Evolutionary conservation across 2,329 filamentous ascomycete genomes (phyloP), one percentile per base, ranked within the genome.

Genomic region (Pseudofabraea citricarpa): DNA sequence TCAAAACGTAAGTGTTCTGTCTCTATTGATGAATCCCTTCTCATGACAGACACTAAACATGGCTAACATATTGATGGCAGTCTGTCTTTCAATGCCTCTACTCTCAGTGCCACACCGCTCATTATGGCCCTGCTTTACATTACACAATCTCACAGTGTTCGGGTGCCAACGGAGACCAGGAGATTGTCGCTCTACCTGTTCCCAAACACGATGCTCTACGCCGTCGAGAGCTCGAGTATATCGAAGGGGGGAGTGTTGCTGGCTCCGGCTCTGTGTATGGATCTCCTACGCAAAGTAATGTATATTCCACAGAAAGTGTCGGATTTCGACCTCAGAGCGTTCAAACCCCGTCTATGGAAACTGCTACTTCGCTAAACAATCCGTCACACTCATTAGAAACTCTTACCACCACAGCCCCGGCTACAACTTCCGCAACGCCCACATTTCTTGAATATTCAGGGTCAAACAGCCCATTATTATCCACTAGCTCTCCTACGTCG

Each of bases 81-180:
- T 57, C 55, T 10, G 55, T 64, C 26, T 62, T 56, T 36, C 61
- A 63, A 46, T 65, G 61, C 41, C 49, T 65, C 15, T 63, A 64
- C 46, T 64, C 62, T 5, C 63, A 65, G 45, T 65, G 63, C 39
- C 56, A 58, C 35, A 63, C 59, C 13, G 47, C 50, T 35, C 54
- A 62, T 29, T 64, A 62, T 41, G 58, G 56, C 15, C 46, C 52
- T 16, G 62, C 63, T 10, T 52, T 65, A 18, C 61, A 65, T 46
- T 48, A 60, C 43, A 51, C 56, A 13, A 56, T 64, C 6, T 50
- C 52, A 27, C 52, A 54, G 47, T 65, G 63, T 44, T 51, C 53
- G 31, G 50, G 43, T 15, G 40, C 47, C 19, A 48, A 37, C 9
- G 44, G 47, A 19, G 52, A 57, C 19, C 32, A 50, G 18, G 26